Evolutionary conservation across 2,329 filamentous ascomycete genomes (phyloP).

Genomic region (Coniochaeta sp.): DNA sequence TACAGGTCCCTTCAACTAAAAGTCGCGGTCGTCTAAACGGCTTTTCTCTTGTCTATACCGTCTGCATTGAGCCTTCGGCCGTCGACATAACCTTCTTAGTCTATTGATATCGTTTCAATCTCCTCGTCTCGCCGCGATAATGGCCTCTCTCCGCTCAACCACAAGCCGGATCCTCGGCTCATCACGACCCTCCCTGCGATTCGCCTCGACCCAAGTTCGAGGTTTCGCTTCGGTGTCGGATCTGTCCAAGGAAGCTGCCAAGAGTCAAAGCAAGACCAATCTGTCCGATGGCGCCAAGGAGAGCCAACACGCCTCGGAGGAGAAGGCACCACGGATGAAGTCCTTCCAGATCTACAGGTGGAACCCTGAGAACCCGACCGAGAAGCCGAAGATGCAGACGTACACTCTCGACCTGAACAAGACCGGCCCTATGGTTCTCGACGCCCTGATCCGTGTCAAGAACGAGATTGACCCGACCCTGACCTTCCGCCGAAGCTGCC

Average conservation of each 20-base stretch:
- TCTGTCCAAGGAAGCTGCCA: background rate
- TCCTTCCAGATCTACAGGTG: slow-evolving; percentile 98
- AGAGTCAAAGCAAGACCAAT: slow-evolving; percentile 10
- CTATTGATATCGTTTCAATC: background rate
- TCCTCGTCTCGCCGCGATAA: slow-evolving; percentile 24
- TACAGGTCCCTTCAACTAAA: background rate
- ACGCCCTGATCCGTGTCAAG: slow-evolving; percentile 96
- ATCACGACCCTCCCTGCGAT: slow-evolving; percentile 30
- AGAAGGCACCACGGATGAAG: slow-evolving; percentile 67
- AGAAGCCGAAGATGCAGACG: slow-evolving; percentile 92
- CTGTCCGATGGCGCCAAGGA: slow-evolving; percentile 26
- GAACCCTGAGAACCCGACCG: slow-evolving; percentile 86
- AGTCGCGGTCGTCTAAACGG: slow-evolving; percentile 2
- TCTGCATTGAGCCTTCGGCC: background rate
- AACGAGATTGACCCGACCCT: slow-evolving; percentile 96
- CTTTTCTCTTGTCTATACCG: background rate
- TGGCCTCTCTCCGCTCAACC: slow-evolving; percentile 56
- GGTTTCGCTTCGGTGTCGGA: slow-evolving; percentile 12
- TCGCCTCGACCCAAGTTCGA: slow-evolving; percentile 13
- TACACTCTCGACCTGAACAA: slow-evolving; percentile 97
- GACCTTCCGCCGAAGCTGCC: slow-evolving; percentile 91
- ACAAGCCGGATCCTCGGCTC: slow-evolving; percentile 43
- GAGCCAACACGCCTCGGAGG: slow-evolving; percentile 47
- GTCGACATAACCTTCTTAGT: background rate
- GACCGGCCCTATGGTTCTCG: slow-evolving; percentile 97